phyloP scores from a whole-genome alignment of 2,329 filamentous ascomycete genomes.

The Colletotrichum gloeosporioides region DNA sequence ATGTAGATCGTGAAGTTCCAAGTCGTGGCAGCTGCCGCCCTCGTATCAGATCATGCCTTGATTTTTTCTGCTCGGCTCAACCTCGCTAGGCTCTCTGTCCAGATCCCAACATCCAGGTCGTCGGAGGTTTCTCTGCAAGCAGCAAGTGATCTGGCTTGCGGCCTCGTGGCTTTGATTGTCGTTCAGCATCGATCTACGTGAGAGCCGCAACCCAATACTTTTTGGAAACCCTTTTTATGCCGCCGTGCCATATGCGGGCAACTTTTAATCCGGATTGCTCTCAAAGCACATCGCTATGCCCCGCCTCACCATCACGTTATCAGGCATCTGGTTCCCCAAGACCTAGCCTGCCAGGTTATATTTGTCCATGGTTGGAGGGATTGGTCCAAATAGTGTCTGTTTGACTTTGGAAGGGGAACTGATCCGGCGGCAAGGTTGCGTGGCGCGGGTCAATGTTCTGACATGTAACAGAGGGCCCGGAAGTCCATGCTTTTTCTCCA shows the following conservation, averaged over 20 bases:
- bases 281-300: neutral
- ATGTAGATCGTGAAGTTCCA: neutral
- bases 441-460: conserved; percentile 4
- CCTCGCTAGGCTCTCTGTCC: neutral
- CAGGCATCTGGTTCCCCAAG: neutral
- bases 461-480: conserved; percentile 7
- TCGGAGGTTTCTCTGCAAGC: neutral
- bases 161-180: neutral
- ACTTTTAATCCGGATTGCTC: neutral
- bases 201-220: neutral
- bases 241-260: neutral
- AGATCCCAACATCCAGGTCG: neutral
- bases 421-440: neutral
- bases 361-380: neutral
- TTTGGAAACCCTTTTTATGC: neutral
- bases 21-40: neutral
- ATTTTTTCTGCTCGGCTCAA: neutral
- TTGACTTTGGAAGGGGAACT: conserved; percentile 6
- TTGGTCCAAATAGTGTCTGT: conserved; percentile 5
- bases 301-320: neutral
- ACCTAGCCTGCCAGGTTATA: neutral
- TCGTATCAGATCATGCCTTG: neutral
- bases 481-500: neutral
- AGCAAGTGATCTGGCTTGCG: neutral
- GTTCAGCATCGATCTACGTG: neutral